phyloP scores from a whole-genome alignment of 257 asterid species.

The Capsicum rhomboideum region DNA sequence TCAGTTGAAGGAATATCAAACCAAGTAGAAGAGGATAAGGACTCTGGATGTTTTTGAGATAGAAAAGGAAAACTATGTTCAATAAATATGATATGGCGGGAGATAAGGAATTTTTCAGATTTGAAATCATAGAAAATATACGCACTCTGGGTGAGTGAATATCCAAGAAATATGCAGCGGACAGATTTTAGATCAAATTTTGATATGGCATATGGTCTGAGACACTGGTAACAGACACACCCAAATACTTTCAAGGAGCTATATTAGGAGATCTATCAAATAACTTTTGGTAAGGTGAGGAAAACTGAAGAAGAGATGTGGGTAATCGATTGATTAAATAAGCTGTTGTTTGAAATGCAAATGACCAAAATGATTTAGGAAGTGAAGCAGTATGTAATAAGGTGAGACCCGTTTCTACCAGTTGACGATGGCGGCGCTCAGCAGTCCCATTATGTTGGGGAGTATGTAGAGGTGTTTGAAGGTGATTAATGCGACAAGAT shows the following conservation, averaged over 20 bases:
- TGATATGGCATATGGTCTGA: not conserved
- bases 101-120: no score
- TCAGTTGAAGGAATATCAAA: no score
- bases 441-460: not conserved
- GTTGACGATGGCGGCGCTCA: conserved; percentile 2
- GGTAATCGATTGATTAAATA: conserved; percentile 2
- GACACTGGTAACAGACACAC: not conserved
- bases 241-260: not conserved
- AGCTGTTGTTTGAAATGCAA: not conserved
- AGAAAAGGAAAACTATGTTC: not conserved
- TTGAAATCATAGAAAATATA: not conserved
- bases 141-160: not conserved
- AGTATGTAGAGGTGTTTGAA: conserved; percentile 6
- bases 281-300: not conserved
- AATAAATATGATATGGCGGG: not conserved
- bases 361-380: not conserved
- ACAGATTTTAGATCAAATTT: not conserved
- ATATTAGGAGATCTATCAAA: not conserved
- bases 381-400: not conserved
- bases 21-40: no score
- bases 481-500: not conserved
- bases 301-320: not conserved
- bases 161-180: not conserved
- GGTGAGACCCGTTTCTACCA: no score
- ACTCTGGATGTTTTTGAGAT: no score